These are phyloP conservation scores for Setaria italica DNA, from an alignment of 202 grass and related monocot genomes.

Conservation along the genomic window DNA sequence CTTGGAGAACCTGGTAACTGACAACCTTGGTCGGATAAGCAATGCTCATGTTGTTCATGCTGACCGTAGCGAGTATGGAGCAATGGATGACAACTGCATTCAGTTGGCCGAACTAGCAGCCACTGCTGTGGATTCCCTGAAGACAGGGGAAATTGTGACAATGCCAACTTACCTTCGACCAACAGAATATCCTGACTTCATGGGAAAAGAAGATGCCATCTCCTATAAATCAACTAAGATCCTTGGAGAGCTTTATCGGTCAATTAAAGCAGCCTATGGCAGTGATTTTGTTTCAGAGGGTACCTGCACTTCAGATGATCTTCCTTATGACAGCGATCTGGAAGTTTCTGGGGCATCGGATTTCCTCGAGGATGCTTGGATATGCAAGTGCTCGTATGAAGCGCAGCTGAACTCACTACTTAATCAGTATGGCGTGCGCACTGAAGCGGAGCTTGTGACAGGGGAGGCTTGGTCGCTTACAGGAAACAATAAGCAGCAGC, in stretches of 20 bases:
- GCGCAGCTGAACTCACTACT: conserved; percentile 59
- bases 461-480: conserved; percentile 68
- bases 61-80: conserved; percentile 75
- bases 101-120: conserved; percentile 77
- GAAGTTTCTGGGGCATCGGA: conserved; percentile 66
- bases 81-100: conserved; percentile 76
- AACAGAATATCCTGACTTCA: conserved; percentile 88
- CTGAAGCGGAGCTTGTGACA: conserved; percentile 84
- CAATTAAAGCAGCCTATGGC: conserved; percentile 46
- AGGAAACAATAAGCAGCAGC: conserved; percentile 62
- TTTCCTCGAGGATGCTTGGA: conserved; percentile 63
- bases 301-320: conserved; percentile 43
- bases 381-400: conserved; percentile 62
- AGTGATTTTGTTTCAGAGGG: conserved; percentile 36
- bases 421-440: conserved; percentile 60
- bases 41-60: conserved; percentile 97
- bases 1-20: conserved; percentile 89
- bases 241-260: conserved; percentile 73
- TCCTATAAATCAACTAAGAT: conserved; percentile 89
- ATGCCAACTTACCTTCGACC: conserved; percentile 71
- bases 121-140: conserved; percentile 80
- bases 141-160: conserved; percentile 68
- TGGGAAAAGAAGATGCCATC: conserved; percentile 72
- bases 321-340: conserved; percentile 71
- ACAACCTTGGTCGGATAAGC: conserved; percentile 83